Base-by-base conservation (phyloP, 306 rosid species). In the Fragaria ananassa region DNA sequence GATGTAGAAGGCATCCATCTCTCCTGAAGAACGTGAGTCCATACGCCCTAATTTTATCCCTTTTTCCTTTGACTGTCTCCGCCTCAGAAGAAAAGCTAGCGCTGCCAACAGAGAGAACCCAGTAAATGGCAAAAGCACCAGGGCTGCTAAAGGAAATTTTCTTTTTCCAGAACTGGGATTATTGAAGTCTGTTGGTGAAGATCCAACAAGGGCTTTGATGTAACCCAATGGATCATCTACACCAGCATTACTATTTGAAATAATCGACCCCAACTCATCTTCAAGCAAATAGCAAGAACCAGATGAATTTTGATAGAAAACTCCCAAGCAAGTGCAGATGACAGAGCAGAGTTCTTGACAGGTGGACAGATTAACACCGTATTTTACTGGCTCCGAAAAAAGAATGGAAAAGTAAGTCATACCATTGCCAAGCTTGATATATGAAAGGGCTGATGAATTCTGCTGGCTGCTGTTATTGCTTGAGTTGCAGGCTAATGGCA, bases 251-350 rank as follows among this genome's bases (percentile, higher is more conserved):
- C 86, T 67, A 37, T 64, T 37, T 25, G 80, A 66, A 65, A 73
- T 78, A 54, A 92, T 57, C 67, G 98, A 92, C 35, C 93, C 98
- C 82, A 94, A 79, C 65, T 78, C 83, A 79, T 85, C 78, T 74
- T 85, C 82, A 84, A 92, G 79, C 78, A 81, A 14, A 63, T 85
- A 88, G 83, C 98, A 94, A 69, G 92, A 90, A 74, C 96, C 89
- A 41, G 91, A 76, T 34, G 93, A 77, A 66, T 80, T 89, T 60
- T 64, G 71, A 83, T 80, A 82, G 76, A 89, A 92, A 83, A 92
- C 13, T 70, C 96, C 98, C 66, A 88, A 76, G 87, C 98, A 94
- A 45, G 92, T 90, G 82, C 98, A 94, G 76, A 84, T 81, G 62
- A 67, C 29, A n/a, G 89, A 86, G 85, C 98, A 94, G 54, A 83